phyloP scores from a whole-genome alignment of 345 rosid genomes.

The Turritis glabra region DNA sequence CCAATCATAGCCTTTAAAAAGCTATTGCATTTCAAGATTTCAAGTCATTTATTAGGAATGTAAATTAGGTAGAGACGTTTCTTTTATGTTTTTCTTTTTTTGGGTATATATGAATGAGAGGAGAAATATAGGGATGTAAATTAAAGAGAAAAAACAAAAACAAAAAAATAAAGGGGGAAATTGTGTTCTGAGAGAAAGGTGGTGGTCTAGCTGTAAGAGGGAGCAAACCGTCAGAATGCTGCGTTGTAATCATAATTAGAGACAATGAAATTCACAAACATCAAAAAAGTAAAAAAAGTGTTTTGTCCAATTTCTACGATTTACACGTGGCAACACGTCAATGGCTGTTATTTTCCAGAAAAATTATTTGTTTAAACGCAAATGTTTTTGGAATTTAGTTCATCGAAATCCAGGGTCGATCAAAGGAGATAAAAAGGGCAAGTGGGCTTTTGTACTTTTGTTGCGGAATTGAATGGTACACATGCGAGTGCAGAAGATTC shows the following conservation, averaged over 20 bases:
- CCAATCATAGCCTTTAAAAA: neutral
- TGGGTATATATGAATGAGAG: neutral
- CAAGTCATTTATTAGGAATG: constrained; percentile 16
- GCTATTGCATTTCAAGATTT: neutral
- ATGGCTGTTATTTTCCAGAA: neutral
- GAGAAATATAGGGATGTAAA: neutral
- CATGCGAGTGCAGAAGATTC: constrained; percentile 32
- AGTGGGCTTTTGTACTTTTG: constrained; percentile 38
- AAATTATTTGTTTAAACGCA: neutral
- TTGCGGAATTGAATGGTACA: constrained; percentile 31
- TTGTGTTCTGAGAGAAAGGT: neutral
- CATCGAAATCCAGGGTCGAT: constrained; percentile 21
- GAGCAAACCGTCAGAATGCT: constrained; percentile 39
- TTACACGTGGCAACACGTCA: constrained; percentile 1
- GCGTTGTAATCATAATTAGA: constrained; percentile 43
- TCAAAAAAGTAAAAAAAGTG: constrained; percentile 7
- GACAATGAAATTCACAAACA: constrained; percentile 31
- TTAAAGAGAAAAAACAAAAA: neutral
- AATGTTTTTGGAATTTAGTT: constrained; percentile 35
- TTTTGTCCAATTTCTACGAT: neutral
- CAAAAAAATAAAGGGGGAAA: neutral
- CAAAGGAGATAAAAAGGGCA: constrained; percentile 25
- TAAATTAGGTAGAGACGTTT: constrained; percentile 5
- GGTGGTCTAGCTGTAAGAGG: constrained; percentile 41
- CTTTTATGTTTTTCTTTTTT: constrained; percentile 10